Conservation (phyloP, 495 filamentous ascomycete species). For the Hypomontagnella submonticulosa region DNA sequence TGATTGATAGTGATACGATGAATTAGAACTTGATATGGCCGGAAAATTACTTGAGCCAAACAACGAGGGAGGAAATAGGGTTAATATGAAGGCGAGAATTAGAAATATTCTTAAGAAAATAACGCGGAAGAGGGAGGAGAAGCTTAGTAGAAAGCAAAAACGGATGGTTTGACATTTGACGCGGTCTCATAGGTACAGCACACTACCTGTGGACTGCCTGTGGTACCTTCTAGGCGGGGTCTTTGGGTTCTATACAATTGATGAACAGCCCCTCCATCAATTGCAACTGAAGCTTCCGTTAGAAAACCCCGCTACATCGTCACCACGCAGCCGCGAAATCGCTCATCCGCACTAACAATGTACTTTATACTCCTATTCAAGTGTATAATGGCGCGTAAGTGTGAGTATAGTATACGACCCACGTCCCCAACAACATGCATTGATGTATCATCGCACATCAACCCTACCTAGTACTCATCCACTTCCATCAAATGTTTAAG, state of each 20-base stretch:
- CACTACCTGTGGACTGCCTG: neutral
- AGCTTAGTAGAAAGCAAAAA: constrained; percentile 17
- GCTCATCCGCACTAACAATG: constrained; percentile 21
- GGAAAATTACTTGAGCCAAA: constrained; percentile 9
- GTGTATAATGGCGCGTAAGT: neutral
- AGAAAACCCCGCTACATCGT: constrained; percentile 24
- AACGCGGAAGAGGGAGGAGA: constrained; percentile 28
- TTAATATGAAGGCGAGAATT: constrained; percentile 14
- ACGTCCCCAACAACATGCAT: neutral
- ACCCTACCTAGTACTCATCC: no score
- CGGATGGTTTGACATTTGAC: constrained; percentile 23
- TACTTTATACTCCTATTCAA: constrained; percentile 8
- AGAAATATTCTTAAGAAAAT: constrained; percentile 27
- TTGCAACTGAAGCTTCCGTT: neutral
- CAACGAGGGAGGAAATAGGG: neutral
- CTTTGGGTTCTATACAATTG: neutral
- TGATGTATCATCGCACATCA: no score
- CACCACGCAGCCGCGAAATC: constrained; percentile 21
- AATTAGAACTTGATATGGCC: constrained; percentile 5
- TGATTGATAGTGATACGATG: constrained; percentile 56
- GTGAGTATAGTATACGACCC: constrained; percentile 7
- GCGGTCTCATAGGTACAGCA: constrained; percentile 24
- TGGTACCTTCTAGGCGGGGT: constrained; percentile 13
- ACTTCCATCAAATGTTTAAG: no score
- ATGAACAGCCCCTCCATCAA: constrained; percentile 26